Conservation (phyloP, 352 stramenopile species). For the Globisporangium middletonii region DNA sequence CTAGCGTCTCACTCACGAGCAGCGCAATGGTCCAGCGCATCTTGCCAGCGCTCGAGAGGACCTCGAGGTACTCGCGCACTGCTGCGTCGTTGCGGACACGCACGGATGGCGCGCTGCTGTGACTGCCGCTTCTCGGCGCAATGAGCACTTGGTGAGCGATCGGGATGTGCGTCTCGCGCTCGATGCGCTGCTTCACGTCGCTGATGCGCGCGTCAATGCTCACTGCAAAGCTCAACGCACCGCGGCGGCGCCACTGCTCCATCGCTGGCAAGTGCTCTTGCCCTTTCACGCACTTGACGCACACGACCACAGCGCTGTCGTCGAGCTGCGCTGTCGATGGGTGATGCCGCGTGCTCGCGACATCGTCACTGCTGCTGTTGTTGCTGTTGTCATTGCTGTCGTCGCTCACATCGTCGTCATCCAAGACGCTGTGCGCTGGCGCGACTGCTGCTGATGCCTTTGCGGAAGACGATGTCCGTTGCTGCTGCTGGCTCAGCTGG, state of each 20-base stretch:
- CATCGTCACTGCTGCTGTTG: no score
- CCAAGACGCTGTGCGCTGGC: neutral
- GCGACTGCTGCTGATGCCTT: slow-evolving; percentile 15
- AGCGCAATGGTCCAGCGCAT: slow-evolving; percentile 22
- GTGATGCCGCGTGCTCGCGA: neutral
- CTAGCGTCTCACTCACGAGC: slow-evolving; percentile 27
- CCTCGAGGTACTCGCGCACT: slow-evolving; percentile 10
- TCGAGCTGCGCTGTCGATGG: neutral
- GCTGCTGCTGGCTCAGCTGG: slow-evolving; percentile 11
- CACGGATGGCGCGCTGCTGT: neutral
- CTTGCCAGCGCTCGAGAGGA: slow-evolving; percentile 1
- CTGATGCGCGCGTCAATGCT: neutral
- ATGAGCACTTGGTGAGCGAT: slow-evolving; percentile 15
- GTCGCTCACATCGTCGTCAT: slow-evolving; percentile 4
- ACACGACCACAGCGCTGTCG: slow-evolving; percentile 4
- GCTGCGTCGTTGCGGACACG: slow-evolving; percentile 5
- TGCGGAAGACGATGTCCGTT: no score
- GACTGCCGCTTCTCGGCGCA: neutral
- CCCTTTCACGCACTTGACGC: slow-evolving; percentile 14
- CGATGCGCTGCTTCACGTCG: slow-evolving; percentile 13
- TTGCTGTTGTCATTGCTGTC: neutral
- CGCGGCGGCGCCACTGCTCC: slow-evolving; percentile 3
- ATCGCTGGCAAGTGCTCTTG: slow-evolving; percentile 6
- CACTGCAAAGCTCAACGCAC: slow-evolving; percentile 4
- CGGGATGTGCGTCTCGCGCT: slow-evolving; percentile 9